Evolutionary conservation across 495 filamentous ascomycete species (phyloP), one percentile per base, ranked within the genome.

Genomic region (Tuber magnatum): DNA sequence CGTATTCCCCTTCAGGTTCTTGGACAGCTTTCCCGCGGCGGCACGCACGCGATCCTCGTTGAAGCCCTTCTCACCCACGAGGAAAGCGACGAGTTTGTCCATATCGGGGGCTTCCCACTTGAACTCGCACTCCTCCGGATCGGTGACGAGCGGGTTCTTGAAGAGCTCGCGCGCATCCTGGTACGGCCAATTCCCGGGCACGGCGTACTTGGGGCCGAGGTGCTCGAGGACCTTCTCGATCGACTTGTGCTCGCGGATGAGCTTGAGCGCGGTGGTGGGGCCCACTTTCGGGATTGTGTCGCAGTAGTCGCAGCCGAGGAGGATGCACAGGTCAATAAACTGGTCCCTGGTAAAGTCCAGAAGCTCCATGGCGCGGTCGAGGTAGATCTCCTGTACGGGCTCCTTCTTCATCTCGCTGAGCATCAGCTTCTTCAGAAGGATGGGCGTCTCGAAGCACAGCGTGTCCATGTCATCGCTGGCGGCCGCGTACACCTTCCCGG

Each of bases 401-500:
- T 97, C 94, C 86, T 98, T 98, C 75, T 93, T 88, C 85, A 97
- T 94, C 85, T 99, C 95, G 83, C 92, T 94, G 83, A 97, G 97
- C 14, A 96, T 99, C 69, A 99, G 88, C 82, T 99, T 93, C 39
- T 96, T 88, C 71, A 99, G 86, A 39, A 99, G 86, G 77, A 99
- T 92, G 0, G 95, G 95, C 20, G 93, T 87, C 75, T 97, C 89
- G 83, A 98, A 99, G 83, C 95, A 97, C 28, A 99, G 86, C 0
- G 95, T 99, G 82, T 99, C 95, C 95, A 99, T 99, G 85, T 99
- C 95, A 86, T 99, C 95, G 65, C 91, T 94, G 1, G 95, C 95
- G 40, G 95, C 95, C 24, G 94, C 95, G 78, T 95, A 99, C 44
- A 99, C 95, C 85, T 97, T 98, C 18, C 93, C 94, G 24, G 92